Evolutionary conservation across 768 basidiomycete species (phyloP), one percentile per base, ranked within the genome.

Genomic region (Lactarius psammicola): DNA sequence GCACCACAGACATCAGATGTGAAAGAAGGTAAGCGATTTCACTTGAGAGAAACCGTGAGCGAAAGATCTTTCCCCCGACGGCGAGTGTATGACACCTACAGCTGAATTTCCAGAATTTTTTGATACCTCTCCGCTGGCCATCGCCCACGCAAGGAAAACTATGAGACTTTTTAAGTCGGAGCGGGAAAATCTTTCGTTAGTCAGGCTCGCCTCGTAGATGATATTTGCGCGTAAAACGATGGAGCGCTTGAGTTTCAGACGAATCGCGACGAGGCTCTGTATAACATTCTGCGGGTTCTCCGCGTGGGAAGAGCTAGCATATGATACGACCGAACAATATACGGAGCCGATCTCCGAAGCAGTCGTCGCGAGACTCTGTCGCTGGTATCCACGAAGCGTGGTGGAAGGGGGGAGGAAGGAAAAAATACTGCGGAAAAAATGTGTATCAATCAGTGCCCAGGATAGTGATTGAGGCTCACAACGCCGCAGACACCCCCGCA

Each of bases 81-180:
- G 23, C 36, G 18, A 49, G 5, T 56, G 40, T 8, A 30, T 23
- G 5, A 73, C 84, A 59, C 49, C 23, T 69, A 90, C 90, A 87
- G 71, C 69, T 91, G 90, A 8, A 90, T 71, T 28, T 90, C 84
- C 68, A 87, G 75, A 36, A 91, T 82, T 40, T 78, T 84, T 42
- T 88, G 84, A 73, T 94, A 94, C 65, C 93, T 77, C 63, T 89
- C 77, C n/a, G 84, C 83, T 1, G 93, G 93, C 93, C 91, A 94
- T 68, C 81, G 78, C 0, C 92, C 93, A 59, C 85, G 76, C 28
- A 94, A 75, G 0, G 91, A 92, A 73, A 92, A 85, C 87, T 94
- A 71, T 62, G 62, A 64, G 9, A 60, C 31, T 7, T 57, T 11
- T 59, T 10, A 42, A 66, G 61, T 18, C 31, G 23, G 26, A 33